Conservation (phyloP, 2,329 filamentous ascomycete species). For the Aspergillus chevalieri region DNA sequence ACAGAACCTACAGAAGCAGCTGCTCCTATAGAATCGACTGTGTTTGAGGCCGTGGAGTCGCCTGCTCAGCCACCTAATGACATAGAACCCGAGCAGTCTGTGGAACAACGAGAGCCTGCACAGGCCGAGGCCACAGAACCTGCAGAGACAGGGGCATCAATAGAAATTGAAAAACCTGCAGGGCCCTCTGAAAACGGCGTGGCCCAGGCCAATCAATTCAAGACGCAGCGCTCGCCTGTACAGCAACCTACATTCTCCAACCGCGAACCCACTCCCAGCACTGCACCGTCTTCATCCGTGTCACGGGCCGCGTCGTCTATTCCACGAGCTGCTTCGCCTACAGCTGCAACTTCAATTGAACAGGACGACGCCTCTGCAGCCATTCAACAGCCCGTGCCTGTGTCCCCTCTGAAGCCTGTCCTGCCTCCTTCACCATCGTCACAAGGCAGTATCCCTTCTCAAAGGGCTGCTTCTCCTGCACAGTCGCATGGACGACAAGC, state of each 20-base stretch:
- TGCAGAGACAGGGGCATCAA: not conserved
- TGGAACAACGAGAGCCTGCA: not conserved
- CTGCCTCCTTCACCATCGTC: constrained; percentile 4
- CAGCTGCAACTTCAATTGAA: not conserved
- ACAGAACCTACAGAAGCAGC: not conserved
- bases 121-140: not conserved
- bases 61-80: too few species aligned
- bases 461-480: constrained; percentile 9
- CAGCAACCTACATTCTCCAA: not conserved
- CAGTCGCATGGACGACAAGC: constrained; percentile 11
- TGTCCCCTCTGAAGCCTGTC: not conserved
- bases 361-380: not conserved
- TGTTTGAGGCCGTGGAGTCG: too few species aligned
- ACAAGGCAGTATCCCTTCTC: constrained; percentile 6
- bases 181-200: not conserved
- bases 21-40: too few species aligned
- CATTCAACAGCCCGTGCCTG: not conserved
- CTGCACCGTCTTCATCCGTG: constrained; percentile 1
- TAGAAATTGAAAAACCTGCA: not conserved
- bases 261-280: not conserved
- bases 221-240: not conserved
- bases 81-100: not conserved
- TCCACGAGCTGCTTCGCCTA: not conserved
- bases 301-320: constrained; percentile 6
- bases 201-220: not conserved